These are phyloP conservation scores for Dichotomocladium elegans DNA, from an alignment of 371 early-diverging fungal species.

Conservation along the genomic window DNA sequence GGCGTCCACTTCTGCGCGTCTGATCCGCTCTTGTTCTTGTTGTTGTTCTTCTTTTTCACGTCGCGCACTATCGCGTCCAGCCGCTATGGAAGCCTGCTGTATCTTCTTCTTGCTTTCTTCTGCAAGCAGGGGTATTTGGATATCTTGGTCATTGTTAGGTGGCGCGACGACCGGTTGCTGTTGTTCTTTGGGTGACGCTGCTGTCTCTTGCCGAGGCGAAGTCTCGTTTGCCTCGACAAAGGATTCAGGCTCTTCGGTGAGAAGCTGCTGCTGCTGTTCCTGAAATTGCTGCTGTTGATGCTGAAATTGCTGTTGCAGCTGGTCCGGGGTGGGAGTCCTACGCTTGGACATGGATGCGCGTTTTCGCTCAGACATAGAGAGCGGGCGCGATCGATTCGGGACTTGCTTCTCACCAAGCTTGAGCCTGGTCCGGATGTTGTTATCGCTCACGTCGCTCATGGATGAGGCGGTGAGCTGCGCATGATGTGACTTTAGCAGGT, in stretches of 20 bases:
- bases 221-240: constrained; percentile 33
- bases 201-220: constrained; percentile 3
- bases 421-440: constrained; percentile 30
- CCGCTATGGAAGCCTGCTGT: neutral
- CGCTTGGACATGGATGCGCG: constrained; percentile 21
- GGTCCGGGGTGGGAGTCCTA: too few species aligned
- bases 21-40: constrained; percentile 9
- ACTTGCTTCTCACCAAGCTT: constrained; percentile 37
- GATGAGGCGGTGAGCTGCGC: constrained; percentile 50
- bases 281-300: too few species aligned
- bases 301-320: too few species aligned
- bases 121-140: too few species aligned
- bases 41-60: constrained; percentile 6
- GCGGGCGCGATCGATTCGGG: constrained; percentile 32
- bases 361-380: constrained; percentile 31
- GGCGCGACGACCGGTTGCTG: too few species aligned
- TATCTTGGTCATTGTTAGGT: too few species aligned
- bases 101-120: constrained; percentile 10
- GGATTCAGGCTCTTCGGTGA: constrained; percentile 19
- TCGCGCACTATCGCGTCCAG: neutral
- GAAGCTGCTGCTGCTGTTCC: too few species aligned
- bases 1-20: constrained; percentile 3
- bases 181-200: neutral
- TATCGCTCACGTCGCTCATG: constrained; percentile 35
- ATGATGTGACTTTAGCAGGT: constrained; percentile 50